Percentiles rank a stretch among this genome's conserved stretches.
Conservation (phyloP, 2,329 filamentous ascomycete species). For the Intubia oerlemansii region DNA sequence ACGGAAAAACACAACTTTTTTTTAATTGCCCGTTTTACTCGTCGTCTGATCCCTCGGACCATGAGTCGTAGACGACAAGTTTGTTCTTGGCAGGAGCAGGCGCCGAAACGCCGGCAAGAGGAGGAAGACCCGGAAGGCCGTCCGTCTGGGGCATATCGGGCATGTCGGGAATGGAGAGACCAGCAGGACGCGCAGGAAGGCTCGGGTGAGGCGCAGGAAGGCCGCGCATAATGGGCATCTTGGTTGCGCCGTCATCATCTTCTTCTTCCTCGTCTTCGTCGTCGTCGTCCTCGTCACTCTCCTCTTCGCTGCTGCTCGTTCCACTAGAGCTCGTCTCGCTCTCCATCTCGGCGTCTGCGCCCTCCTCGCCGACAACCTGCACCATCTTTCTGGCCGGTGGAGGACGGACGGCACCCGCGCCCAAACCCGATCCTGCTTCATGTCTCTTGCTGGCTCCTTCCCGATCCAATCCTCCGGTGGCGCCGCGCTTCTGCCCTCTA, state of each 20-base stretch:
- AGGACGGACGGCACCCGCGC: too few species aligned
- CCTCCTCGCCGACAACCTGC: not conserved
- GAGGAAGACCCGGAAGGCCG: not conserved
- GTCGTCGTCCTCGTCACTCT: not conserved
- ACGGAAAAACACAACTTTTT: too few species aligned
- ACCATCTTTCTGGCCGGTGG: constrained; percentile 2
- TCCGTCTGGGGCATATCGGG: too few species aligned
- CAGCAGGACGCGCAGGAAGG: too few species aligned
- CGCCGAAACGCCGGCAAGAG: not conserved
- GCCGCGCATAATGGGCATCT: too few species aligned
- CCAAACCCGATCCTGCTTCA: too few species aligned
- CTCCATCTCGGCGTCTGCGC: constrained; percentile 1
- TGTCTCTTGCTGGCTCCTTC: too few species aligned
- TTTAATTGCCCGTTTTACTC: too few species aligned
- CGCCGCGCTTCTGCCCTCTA: too few species aligned
- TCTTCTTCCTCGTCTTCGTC: not conserved
- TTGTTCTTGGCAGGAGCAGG: constrained; percentile 1
- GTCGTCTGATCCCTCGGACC: constrained; percentile 8
- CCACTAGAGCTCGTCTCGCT: constrained; percentile 8
- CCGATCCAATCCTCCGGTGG: too few species aligned
- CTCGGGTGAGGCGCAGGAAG: too few species aligned
- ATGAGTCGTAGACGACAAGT: constrained; percentile 9
- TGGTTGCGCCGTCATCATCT: not conserved
- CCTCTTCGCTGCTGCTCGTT: constrained; percentile 1
- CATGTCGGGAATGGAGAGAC: too few species aligned